Conservation (phyloP, 495 filamentous ascomycete species). For the Aspergillus indologenus region DNA sequence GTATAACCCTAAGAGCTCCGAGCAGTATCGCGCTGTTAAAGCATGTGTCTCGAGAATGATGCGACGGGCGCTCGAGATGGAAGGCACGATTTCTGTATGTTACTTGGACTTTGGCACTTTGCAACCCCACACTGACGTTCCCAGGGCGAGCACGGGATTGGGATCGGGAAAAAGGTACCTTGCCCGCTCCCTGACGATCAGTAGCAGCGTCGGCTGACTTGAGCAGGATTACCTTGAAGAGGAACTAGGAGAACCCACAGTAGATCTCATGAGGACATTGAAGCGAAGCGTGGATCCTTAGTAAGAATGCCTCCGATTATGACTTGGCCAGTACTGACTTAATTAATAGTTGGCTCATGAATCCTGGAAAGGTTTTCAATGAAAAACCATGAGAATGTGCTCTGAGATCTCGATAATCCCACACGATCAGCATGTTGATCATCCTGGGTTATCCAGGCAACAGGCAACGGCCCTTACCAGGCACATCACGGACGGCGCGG, state of each 20-base stretch:
- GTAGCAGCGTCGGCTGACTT: not conserved
- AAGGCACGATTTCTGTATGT: constrained; percentile 58
- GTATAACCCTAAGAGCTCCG: constrained; percentile 60
- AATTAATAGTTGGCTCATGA: constrained; percentile 63
- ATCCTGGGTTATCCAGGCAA: too few species aligned
- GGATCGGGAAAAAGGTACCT: constrained; percentile 75
- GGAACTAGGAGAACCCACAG: constrained; percentile 71
- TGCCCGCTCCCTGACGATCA: not conserved
- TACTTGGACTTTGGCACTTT: not conserved
- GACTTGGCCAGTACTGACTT: not conserved
- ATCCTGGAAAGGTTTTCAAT: constrained; percentile 65
- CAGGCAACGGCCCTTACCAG: too few species aligned
- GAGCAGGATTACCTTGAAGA: constrained; percentile 50
- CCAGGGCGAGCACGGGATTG: constrained; percentile 76
- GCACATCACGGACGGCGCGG: too few species aligned
- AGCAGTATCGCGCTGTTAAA: constrained; percentile 56
- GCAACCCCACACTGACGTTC: not conserved
- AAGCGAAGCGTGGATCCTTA: constrained; percentile 74
- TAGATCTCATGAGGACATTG: constrained; percentile 77
- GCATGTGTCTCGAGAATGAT: constrained; percentile 81
- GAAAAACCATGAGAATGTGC: not conserved
- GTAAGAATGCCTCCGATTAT: not conserved
- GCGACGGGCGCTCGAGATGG: constrained; percentile 77
- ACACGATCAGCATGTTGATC: too few species aligned
- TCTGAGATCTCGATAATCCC: too few species aligned